phyloP scores from a whole-genome alignment of 2,329 filamentous ascomycete genomes.

The Calonectria ilicicola region DNA sequence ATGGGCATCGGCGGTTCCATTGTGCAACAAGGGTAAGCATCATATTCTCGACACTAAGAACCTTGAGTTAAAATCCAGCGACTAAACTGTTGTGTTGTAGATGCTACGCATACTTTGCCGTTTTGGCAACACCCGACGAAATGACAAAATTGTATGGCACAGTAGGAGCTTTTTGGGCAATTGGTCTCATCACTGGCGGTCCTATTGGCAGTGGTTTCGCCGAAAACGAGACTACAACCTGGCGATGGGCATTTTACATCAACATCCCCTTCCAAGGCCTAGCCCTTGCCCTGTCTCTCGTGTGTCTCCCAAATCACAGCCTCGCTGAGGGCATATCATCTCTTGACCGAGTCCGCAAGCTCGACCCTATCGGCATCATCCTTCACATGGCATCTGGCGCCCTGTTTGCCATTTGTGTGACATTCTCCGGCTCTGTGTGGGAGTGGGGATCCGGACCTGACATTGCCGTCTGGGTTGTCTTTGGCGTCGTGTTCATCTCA shows the following conservation, averaged over 20 bases:
- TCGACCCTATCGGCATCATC: constrained; percentile 47
- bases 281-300: constrained; percentile 53
- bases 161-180: constrained; percentile 42
- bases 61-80: neutral
- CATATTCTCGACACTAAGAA: neutral
- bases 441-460: constrained; percentile 58
- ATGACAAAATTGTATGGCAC: constrained; percentile 39
- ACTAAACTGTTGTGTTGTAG: neutral
- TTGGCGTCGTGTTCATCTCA: constrained; percentile 54
- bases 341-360: constrained; percentile 32
- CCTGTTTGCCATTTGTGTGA: constrained; percentile 59
- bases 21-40: constrained; percentile 47
- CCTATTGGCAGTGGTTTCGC: constrained; percentile 48
- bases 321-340: constrained; percentile 35
- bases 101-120: constrained; percentile 36
- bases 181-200: constrained; percentile 37
- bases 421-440: constrained; percentile 63
- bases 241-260: constrained; percentile 65
- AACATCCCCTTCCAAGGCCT: constrained; percentile 58
- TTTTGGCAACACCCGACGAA: constrained; percentile 41
- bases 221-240: constrained; percentile 50
- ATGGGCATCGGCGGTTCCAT: constrained; percentile 47
- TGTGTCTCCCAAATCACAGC: constrained; percentile 56
- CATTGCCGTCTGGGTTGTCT: constrained; percentile 61
- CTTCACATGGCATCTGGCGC: constrained; percentile 48